Evolutionary conservation across 768 basidiomycete genomes (phyloP), one percentile per base, ranked within the genome.

Genomic region (Boletus huronensis): DNA sequence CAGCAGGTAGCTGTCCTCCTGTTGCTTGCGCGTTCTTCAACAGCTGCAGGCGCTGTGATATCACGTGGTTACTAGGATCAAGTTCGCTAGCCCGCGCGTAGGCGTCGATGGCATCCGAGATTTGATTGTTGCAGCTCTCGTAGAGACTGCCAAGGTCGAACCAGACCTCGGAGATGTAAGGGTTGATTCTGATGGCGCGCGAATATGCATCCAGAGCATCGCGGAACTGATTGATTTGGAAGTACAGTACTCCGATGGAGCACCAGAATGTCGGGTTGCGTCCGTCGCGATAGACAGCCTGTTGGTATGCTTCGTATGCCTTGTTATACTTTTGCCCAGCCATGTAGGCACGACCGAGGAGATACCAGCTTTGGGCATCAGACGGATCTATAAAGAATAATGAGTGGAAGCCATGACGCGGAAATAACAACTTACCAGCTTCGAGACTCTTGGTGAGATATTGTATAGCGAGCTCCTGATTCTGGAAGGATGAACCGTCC

Each of bases 191-290:
- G 64, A 99, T 98, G 11, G 97, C 97, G 16, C 96, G 90, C 28
- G 97, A 98, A 72, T 99, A 99, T 10, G 97, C 97, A 66, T 99
- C 97, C 35, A 99, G 85, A 3, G 96, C 96, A 66, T 99, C 97
- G 49, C 95, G 93, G 77, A 92, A 99, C 69, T 99, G 97, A 73
- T 98, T 98, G 77, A 99, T 98, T 70, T 99, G 95, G 80, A 97
- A 99, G 71, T 99, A 99, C 1, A 99, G 82, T 0, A 99, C 97
- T 44, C 97, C 97, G 65, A 99, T 99, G 23, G 93, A 96, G 70
- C 96, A 98, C 97, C 97, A 98, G 74, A 98, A 99, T 0, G 97
- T 98, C 0, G 97, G 97, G 69, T 98, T 99, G 54, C 94, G 91
- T 21, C 96, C 97, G 65, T 99, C 97, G 50, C 96, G 90, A 73